phyloP scores from a whole-genome alignment of 108 stramenopile species.

The Fistulifera solaris region DNA sequence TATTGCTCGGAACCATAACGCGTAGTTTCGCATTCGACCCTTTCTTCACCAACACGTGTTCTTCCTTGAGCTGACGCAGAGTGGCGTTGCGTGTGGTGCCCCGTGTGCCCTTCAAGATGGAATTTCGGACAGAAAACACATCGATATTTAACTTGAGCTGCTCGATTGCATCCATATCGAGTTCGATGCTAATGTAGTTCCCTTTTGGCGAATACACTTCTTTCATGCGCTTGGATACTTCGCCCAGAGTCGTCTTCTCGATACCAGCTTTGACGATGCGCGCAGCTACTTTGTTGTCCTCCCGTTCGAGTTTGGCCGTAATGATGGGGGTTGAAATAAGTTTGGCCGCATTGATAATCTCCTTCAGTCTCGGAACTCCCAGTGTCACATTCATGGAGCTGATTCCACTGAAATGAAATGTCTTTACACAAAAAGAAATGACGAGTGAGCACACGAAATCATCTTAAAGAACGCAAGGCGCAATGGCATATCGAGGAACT shows the following conservation, averaged over 20 bases:
- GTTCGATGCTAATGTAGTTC: conserved; percentile 84
- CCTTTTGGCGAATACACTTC: conserved; percentile 80
- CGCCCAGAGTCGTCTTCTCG: conserved; percentile 94
- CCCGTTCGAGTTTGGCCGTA: conserved; percentile 83
- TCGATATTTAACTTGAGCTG: conserved; percentile 89
- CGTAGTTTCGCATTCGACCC: conserved; percentile 69
- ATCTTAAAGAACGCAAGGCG: no score
- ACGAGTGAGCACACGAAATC: no score
- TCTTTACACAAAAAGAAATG: conserved; percentile 23
- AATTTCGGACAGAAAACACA: conserved; percentile 55
- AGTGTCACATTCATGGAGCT: conserved; percentile 99
- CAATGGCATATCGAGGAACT: no score
- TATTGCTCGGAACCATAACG: conserved; percentile 60
- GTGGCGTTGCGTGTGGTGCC: conserved; percentile 68
- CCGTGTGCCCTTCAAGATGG: conserved; percentile 71
- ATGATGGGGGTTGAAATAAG: conserved; percentile 99
- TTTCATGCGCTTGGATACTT: conserved; percentile 87
- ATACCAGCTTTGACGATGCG: conserved; percentile 95
- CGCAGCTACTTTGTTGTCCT: conserved; percentile 84
- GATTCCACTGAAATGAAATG: conserved; percentile 99
- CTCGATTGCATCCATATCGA: conserved; percentile 87
- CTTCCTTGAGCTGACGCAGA: conserved; percentile 59
- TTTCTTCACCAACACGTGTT: conserved; percentile 60
- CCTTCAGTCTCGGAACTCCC: conserved; percentile 96
- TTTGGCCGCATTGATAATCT: conserved; percentile 98